These are phyloP conservation scores for Gastrodia elata DNA, from an alignment of 106 monocot genomes.

Conservation along the genomic window DNA sequence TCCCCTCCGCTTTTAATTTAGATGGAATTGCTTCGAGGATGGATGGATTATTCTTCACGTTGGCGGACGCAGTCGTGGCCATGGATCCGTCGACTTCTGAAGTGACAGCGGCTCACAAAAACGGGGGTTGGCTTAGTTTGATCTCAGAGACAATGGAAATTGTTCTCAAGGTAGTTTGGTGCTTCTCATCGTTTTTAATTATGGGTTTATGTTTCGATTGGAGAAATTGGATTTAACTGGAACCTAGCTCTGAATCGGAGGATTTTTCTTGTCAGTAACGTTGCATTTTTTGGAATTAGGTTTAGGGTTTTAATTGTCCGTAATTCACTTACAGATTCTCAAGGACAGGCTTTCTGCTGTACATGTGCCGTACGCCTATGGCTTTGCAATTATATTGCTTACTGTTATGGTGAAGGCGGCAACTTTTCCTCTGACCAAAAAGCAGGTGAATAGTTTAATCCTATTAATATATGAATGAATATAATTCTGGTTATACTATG, in stretches of 20 bases:
- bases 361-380: conserved; percentile 87
- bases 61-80: conserved; percentile 79
- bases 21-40: conserved; percentile 30
- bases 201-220: background rate
- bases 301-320: background rate
- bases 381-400: conserved; percentile 94
- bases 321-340: conserved; percentile 47
- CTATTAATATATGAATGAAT: no score
- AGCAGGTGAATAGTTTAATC: conserved; percentile 51
- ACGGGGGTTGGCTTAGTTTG: conserved; percentile 93
- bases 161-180: conserved; percentile 60
- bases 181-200: background rate
- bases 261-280: background rate
- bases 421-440: conserved; percentile 80
- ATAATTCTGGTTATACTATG: no score
- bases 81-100: conserved; percentile 29
- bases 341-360: conserved; percentile 73
- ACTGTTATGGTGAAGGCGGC: conserved; percentile 80
- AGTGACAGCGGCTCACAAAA: conserved; percentile 54
- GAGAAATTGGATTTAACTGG: background rate
- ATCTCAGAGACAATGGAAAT: conserved; percentile 92
- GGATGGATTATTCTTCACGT: conserved; percentile 76
- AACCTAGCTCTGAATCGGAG: background rate
- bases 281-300: background rate
- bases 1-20: conserved; percentile 35